Conservation (phyloP, 306 rosid species). For the Castanea crenata region DNA sequence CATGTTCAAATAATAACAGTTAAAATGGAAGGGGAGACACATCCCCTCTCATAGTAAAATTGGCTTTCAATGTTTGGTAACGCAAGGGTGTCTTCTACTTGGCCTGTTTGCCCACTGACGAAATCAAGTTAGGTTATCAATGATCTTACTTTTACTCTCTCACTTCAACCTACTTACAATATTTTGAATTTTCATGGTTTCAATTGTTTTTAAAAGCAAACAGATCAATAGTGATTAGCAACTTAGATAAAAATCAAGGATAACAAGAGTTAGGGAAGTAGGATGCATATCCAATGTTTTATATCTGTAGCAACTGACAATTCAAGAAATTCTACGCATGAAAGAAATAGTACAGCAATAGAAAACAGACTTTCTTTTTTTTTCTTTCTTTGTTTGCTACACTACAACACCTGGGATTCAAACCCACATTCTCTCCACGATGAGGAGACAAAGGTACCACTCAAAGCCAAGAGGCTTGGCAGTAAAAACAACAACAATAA, state of each 20-base stretch:
- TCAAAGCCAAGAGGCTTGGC: too few species aligned
- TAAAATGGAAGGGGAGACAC: background rate
- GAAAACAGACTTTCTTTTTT: background rate
- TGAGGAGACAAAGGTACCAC: too few species aligned
- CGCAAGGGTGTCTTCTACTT: background rate
- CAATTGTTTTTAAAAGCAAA: background rate
- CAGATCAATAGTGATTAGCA: background rate
- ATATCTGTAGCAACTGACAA: background rate
- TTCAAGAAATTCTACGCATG: background rate
- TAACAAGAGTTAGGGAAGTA: background rate
- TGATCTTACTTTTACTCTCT: background rate
- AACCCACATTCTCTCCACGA: too few species aligned
- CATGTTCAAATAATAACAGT: background rate
- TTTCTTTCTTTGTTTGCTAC: too few species aligned
- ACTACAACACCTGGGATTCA: too few species aligned
- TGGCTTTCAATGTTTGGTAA: background rate
- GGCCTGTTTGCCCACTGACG: background rate
- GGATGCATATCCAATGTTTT: background rate
- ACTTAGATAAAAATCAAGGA: background rate
- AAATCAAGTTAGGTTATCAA: background rate
- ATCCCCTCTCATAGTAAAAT: background rate
- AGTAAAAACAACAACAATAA: background rate
- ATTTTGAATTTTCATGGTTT: background rate
- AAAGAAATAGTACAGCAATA: background rate
- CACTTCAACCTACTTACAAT: background rate